Conservation (phyloP, 148 eudicot genomes). For the Linanthus parryae region DNA sequence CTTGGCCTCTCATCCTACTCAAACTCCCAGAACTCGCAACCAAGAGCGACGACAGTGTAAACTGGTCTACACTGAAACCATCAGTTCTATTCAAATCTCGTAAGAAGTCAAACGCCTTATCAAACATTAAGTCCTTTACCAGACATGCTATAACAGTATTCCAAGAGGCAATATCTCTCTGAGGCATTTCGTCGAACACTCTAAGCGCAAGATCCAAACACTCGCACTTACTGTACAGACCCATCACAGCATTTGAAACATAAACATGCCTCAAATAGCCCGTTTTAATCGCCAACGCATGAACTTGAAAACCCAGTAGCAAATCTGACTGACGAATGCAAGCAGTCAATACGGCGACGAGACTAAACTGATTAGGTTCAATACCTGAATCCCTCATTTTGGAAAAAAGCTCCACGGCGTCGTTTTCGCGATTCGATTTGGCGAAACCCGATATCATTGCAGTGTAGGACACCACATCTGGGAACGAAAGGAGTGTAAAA, state of each 20-base stretch:
- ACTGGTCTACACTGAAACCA: conserved; percentile 39
- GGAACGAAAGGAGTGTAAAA: conserved; percentile 29
- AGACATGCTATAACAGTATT: conserved; percentile 60
- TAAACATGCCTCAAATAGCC: conserved; percentile 34
- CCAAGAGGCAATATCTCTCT: conserved; percentile 72
- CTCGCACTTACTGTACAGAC: conserved; percentile 51
- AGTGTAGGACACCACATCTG: conserved; percentile 67
- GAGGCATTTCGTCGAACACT: conserved; percentile 65
- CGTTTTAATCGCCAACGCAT: conserved; percentile 46
- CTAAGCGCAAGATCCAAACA: conserved; percentile 33
- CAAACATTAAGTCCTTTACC: conserved; percentile 42
- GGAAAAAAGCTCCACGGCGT: conserved; percentile 47
- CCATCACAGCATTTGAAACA: conserved; percentile 62
- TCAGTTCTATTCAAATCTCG: conserved; percentile 37
- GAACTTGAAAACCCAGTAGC: conserved; percentile 58
- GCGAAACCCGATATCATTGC: conserved; percentile 53
- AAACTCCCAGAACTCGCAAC: conserved; percentile 48
- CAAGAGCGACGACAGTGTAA: conserved; percentile 58
- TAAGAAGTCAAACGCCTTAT: conserved; percentile 48
- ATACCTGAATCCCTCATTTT: conserved; percentile 51
- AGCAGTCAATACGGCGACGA: conserved; percentile 68
- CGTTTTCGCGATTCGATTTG: conserved; percentile 31
- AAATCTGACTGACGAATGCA: conserved; percentile 37
- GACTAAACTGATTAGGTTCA: conserved; percentile 66
- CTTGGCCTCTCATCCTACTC: conserved; percentile 34